Evolutionary conservation across 1,139 yeast genomes (phyloP), one percentile per base, ranked within the genome.

Genomic region (Nakaseomyces uthaithaninus): DNA sequence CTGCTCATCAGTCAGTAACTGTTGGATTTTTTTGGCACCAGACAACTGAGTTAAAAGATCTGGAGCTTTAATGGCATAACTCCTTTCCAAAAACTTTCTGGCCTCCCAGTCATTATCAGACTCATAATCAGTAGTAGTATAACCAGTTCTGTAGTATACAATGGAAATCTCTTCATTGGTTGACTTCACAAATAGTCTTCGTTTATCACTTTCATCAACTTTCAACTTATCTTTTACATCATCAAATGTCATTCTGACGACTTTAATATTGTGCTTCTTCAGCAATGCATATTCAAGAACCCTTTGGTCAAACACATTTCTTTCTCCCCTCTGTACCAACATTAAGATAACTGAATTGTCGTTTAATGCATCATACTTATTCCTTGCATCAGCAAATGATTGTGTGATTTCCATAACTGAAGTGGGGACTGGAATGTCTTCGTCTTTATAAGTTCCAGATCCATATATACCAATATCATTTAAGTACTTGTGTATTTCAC

Each of bases 11-110:
- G 95, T 83, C 42, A 91, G 70, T 24, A 87, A 66, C 59, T 93
- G 98, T 64, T 91, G 98, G 36, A 91, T 72, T 59, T 91, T 91
- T 56, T 91, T 93, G 10, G 95, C 77, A 0, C 98, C 98, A 23
- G 95, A 77, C 43, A 91, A 68, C 62, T 93, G 98, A 2, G 94
- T 86, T 46, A 85, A 66, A 25, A 91, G 65, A 3, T 94, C 80
- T 3, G 98, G 98, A 47, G 95, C 89, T 60, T 91, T 89, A 47
- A 91, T 80, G 1, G 97, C 95, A 40, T 67, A 64, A 6, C 91
- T 72, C 19, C 75, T 70, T 59, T 91, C 98, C 44, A 91, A 68
- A 33, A 66, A 59, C 17, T 75, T 67, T 54, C 98, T 73, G 8
- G 85, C 80, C 12, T 72, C 72, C 98, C 98, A 93, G 33, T 84